Evolutionary conservation across 2,329 filamentous ascomycete species (phyloP), one percentile per base, ranked within the genome.

Genomic region (Ploettnerulaceae sp.): DNA sequence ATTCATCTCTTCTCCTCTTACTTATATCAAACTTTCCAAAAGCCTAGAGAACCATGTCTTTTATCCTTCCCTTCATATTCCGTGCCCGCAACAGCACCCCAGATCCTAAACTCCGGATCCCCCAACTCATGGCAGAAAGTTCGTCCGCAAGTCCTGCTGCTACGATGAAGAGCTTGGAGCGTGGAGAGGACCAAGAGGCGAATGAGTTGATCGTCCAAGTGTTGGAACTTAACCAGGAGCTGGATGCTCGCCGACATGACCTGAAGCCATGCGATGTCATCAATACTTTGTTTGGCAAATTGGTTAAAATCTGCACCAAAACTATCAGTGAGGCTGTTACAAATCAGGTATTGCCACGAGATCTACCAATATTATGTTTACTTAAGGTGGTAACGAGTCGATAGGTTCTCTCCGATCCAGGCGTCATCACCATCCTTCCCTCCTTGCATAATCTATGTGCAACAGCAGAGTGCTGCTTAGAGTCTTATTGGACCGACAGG

Each of bases 381-480:
- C 5, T 26, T 38, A 9, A 2, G 3, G 25, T 24, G 5, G 7
- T 12, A 3, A 34, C 2, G 2, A 17, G 26, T 24, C 36, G 4
- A 38, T 24, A 70, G 66, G 58, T 71, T 7, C 57, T 71, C 25
- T 43, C 45, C 5, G 61, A 68, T 31, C 51, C 59, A 6, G 53
- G 54, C 0, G 53, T 71, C 9, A 37, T 58, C 5, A 32, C 51
- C 0, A 59, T 74, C 5, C 64, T 69, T 9, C 57, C 65, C 1
- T 54, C 63, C 1, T 58, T 76, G 0, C 66, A 68, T 15, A 35
- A 57, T 1, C 58, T 75, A 12, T 76, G 72, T 52, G 65, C 67
- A 3, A 51, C 57, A 11, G 69, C 71, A 3, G 73, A 76, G 57
- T 67, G 64, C 26, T 62, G 67, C 18, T 60, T 76, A 2, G 73